Base-by-base conservation (phyloP, 257 asterid species). In the Solanum raphanifolium region DNA sequence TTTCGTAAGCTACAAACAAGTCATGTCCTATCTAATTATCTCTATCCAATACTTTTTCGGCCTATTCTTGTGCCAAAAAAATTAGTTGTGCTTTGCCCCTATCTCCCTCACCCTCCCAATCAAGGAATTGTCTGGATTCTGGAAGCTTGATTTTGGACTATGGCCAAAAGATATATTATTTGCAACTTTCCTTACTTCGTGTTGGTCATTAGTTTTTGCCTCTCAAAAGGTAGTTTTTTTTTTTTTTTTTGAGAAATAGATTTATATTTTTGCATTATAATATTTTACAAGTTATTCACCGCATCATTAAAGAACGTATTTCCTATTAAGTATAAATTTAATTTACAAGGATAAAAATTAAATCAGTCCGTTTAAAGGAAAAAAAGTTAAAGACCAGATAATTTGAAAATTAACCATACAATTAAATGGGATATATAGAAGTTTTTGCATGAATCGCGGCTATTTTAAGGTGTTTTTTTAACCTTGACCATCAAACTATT, bases 1-100 rank as follows among this genome's bases (percentile, higher is more conserved):
- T 9, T 60, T 0, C 0, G 1, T 23, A 60, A 23, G 1, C 9
- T 60, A 10, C 11, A 20, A 0, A 9, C 2, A 23, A 60, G 2
- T 23, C 2, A 60, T 60, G 5, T 2, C 3, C 1, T 23, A 1
- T 60, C 13, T 60, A 60, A 23, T 23, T 5, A 62, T 0, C 13
- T 9, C 3, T 62, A 1, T 23, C 1, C 15, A 62, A 62, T 4
- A 62, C 3, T 9, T 62, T 2, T 62, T 62, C 6, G 1, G 0
- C 2, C 1, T 23, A 4, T 21, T 52, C 4, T 52, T 6, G 9
- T 52, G 4, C 62, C 55, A 52, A 6, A 0, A 6, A 6, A 15
- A 48, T 15, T 1, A 16, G 21, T 48, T 15, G 20, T 15, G 0
- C 20, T 15, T 15, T 48, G 1, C 7, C 23, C 3, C 1, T 15